Base-by-base conservation (phyloP, 2,329 filamentous ascomycete genomes). In the Trichothecium roseum region DNA sequence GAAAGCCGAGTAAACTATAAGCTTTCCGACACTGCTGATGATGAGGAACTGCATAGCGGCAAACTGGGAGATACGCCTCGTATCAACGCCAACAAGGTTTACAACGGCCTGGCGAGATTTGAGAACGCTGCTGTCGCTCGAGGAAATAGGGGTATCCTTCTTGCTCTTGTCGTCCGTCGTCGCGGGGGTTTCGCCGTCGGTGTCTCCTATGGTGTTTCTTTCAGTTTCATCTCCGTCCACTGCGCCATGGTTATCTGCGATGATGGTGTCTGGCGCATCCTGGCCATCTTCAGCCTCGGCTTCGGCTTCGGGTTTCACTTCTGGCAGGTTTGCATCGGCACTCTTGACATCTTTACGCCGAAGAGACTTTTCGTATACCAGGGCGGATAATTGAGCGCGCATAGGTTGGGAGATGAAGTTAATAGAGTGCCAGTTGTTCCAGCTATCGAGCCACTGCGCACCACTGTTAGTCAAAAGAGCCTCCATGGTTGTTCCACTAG, bases 331-430 rank as follows among this genome's bases (percentile, higher is more conserved):
- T 42, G 22, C 10, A 10, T 42, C 64, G 4, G 72, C 65, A 9
- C 74, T 70, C 51, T 86, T 85, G 28, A 84, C 74, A 52, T 88
- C 84, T 52, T 89, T 89, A 33, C 79, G 72, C 30, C 79, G 70
- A 66, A 87, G 75, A 0, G 81, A 73, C 53, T 91, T 91, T 40
- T 79, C 72, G 46, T 88, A 89, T 13, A 89, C 72, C 7, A 86
- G 64, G 1, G 81, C 71, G 2, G 80, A 76, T 3, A 91, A 60
- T 46, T 87, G 78, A 18, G 76, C 70, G 35, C 81, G 74, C 13
- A 88, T 62, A 0, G 81, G 79, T 17, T 85, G 65, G 31, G 68
- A 68, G 9, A 88, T 52, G 35, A 74, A 68, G 1, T 71, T 67
- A 54, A 71, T 78, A 0, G 73, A 74, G 32, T 80, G 59, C 78